Base-by-base conservation (phyloP, 2,329 filamentous ascomycete species). In the Sarocladium kiliense region DNA sequence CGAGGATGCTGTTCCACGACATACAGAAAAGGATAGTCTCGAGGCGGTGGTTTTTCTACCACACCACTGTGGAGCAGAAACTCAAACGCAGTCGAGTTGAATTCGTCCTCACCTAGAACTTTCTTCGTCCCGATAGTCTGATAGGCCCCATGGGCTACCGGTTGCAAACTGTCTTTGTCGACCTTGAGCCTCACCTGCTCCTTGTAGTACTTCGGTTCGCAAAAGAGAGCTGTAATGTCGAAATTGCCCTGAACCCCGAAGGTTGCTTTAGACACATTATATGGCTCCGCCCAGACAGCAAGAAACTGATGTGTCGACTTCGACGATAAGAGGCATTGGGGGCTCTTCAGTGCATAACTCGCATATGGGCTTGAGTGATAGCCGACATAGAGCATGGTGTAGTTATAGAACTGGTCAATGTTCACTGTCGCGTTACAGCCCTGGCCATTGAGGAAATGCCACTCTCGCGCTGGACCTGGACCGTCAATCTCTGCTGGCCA, bases 181-280 rank as follows among this genome's bases (percentile, higher is more conserved):
- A 34, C 30, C 14, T 34, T 0, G 61, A 76, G 74, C 0, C 64
- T 61, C 0, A 79, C 76, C 0, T 65, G 12, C 37, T 80, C 76
- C n/a, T 70, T 66, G 50, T 71, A 75, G 55, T 82, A 84, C 0
- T 32, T 59, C 0, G 77, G 57, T 21, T 73, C 63, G 49, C 78
- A 81, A 49, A 73, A 81, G 0, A 74, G 21, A 0, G 70, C 68
- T 0, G 71, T 75, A 0, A 70, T 56, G 6, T 65, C 61, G 45
- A 57, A 60, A 1, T 55, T 30, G 0, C 44, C 39, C 16, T 7
- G 7, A 14, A 34, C 30, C 9, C 30, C 30, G 30, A 34, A 34
- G 30, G 30, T 34, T 14, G 30, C 30, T 14, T 14, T 34, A 14
- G 30, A 34, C 30, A 34, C 30, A 14, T 34, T 34, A 14, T 34